Evolutionary conservation across 1,284 basidiomycete genomes (phyloP).

Genomic region (Agaricales sp.): DNA sequence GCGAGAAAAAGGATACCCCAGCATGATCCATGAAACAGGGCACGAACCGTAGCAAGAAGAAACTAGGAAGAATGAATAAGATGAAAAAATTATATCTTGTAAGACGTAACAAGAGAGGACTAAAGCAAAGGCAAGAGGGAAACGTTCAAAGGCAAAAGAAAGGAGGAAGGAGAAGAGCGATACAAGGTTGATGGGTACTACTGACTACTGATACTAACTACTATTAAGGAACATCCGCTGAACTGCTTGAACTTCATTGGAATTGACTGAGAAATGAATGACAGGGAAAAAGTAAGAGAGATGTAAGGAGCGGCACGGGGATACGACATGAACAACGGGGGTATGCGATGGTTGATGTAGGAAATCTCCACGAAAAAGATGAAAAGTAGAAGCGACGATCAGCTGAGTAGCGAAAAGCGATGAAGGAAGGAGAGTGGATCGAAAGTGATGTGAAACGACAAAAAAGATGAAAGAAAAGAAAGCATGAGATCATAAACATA

Average conservation of each 20-base stretch:
- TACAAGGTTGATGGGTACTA: slow-evolving; percentile 1
- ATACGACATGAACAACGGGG: background rate
- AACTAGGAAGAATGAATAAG: too few species aligned
- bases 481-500: background rate
- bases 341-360: too few species aligned
- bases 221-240: too few species aligned
- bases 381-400: too few species aligned
- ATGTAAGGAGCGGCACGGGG: background rate
- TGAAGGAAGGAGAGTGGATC: background rate
- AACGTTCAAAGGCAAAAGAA: background rate
- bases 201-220: background rate
- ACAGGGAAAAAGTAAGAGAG: background rate
- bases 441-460: background rate
- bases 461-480: background rate
- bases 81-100: too few species aligned
- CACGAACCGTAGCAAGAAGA: too few species aligned
- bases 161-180: slow-evolving; percentile 2
- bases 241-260: too few species aligned
- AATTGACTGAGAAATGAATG: background rate
- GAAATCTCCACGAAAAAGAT: too few species aligned
- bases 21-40: too few species aligned
- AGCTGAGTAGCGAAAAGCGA: too few species aligned
- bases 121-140: background rate
- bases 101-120: background rate
- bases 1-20: too few species aligned